Evolutionary conservation across 345 rosid genomes (phyloP).

Genomic region (Sisymbrium irio): DNA sequence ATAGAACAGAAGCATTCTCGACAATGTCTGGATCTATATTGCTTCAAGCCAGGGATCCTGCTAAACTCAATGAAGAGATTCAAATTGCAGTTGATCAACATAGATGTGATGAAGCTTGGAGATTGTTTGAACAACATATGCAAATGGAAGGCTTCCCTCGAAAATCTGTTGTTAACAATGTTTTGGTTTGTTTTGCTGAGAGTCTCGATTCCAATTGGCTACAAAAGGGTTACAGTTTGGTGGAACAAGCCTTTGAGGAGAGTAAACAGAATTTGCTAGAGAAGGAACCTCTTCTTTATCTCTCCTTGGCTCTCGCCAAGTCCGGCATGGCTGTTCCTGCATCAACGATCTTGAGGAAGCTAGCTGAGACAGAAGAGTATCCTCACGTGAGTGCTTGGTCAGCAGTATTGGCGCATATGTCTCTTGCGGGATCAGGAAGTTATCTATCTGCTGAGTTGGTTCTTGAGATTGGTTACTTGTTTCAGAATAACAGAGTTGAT

Average conservation of each 20-base stretch:
- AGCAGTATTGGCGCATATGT: slow-evolving; percentile 66
- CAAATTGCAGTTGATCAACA: slow-evolving; percentile 58
- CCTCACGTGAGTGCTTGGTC: slow-evolving; percentile 88
- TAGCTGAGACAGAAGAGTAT: slow-evolving; percentile 64
- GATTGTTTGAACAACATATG: slow-evolving; percentile 66
- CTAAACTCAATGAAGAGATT: slow-evolving; percentile 59
- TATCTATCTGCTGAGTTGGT: slow-evolving; percentile 83
- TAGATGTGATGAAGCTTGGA: slow-evolving; percentile 60
- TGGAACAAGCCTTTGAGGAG: slow-evolving; percentile 67
- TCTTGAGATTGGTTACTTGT: slow-evolving; percentile 79
- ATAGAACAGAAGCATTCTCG: slow-evolving; percentile 38
- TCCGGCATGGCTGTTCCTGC: slow-evolving; percentile 65
- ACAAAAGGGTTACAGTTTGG: slow-evolving; percentile 59
- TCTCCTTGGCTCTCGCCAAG: slow-evolving; percentile 72
- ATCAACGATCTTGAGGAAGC: slow-evolving; percentile 70
- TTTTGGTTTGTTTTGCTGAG: slow-evolving; percentile 53
- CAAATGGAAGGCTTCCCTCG: slow-evolving; percentile 85
- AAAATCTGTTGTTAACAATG: slow-evolving; percentile 60
- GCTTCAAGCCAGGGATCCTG: slow-evolving; percentile 80
- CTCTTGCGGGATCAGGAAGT: slow-evolving; percentile 65
- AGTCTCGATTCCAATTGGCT: slow-evolving; percentile 62
- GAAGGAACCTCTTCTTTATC: slow-evolving; percentile 68
- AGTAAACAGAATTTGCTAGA: slow-evolving; percentile 76
- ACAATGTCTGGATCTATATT: slow-evolving; percentile 52
- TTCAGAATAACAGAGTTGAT: slow-evolving; percentile 71